Percentiles rank a stretch among this genome's conserved stretches.
Evolutionary conservation across 208 protist species (phyloP).

Genomic region (Kentomonas sorsogonicus): DNA sequence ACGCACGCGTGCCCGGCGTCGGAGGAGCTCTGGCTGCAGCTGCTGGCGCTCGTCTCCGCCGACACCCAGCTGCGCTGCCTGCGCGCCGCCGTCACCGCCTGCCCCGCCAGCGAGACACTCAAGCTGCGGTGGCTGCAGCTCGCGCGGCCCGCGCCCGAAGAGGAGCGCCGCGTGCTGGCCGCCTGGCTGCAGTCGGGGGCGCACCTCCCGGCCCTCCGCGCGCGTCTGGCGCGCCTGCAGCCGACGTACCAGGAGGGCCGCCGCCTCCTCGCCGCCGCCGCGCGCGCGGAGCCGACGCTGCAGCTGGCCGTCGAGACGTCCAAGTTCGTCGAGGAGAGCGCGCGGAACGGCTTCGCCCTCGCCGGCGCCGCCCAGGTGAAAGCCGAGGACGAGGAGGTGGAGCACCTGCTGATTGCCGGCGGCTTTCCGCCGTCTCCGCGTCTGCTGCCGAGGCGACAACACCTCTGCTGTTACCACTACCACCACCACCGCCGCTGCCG

Average conservation of each 20-base stretch:
- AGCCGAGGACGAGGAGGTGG: neutral
- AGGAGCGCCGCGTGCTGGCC: slow-evolving; percentile 58
- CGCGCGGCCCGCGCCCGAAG: slow-evolving; percentile 28
- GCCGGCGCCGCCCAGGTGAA: slow-evolving; percentile 6
- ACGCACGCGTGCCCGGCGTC: slow-evolving; percentile 66
- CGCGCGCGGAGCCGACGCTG: slow-evolving; percentile 50
- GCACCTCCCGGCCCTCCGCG: slow-evolving; percentile 62
- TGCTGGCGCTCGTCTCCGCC: slow-evolving; percentile 39
- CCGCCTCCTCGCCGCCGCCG: slow-evolving; percentile 61
- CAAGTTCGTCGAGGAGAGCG: slow-evolving; percentile 73
- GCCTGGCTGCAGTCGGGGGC: slow-evolving; percentile 55
- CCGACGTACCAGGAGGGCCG: slow-evolving; percentile 25
- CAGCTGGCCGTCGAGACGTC: slow-evolving; percentile 64
- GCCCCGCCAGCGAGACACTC: slow-evolving; percentile 59
- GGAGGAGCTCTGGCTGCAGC: slow-evolving; percentile 66
- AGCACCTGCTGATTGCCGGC: neutral
- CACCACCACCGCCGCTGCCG: neutral
- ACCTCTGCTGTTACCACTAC: too few relatives aligned
- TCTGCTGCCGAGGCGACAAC: too few relatives aligned
- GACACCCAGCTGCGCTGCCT: slow-evolving; percentile 46
- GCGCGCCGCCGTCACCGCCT: slow-evolving; percentile 46
- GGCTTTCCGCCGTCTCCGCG: too few relatives aligned
- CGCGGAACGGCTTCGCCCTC: slow-evolving; percentile 22
- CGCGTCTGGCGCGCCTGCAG: slow-evolving; percentile 57
- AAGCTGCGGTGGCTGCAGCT: slow-evolving; percentile 61